Conservation (phyloP, 345 rosid species). For the Dimocarpus longan region DNA sequence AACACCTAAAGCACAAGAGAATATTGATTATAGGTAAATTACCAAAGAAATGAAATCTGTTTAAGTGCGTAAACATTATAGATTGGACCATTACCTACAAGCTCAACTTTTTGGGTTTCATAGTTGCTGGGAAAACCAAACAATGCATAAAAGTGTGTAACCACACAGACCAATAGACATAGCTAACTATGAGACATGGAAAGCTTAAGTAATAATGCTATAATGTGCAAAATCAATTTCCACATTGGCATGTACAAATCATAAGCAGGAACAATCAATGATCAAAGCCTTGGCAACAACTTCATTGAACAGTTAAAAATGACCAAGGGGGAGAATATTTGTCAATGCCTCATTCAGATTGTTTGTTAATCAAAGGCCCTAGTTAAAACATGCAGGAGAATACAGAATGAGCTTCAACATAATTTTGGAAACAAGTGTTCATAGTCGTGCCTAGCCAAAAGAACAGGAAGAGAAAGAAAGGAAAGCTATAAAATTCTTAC, state of each 20-base stretch:
- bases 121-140: not conserved
- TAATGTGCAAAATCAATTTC: not conserved
- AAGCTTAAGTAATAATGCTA: not conserved
- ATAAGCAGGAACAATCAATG: not conserved
- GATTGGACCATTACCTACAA: no score
- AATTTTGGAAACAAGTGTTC: not conserved
- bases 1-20: conserved; percentile 61
- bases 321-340: not conserved
- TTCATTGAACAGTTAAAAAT: not conserved
- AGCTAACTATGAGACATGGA: not conserved
- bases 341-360: not conserved
- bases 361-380: not conserved
- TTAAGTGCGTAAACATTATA: no score
- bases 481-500: not conserved
- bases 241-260: not conserved
- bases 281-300: not conserved
- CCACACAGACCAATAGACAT: not conserved
- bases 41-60: no score
- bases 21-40: not conserved
- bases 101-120: no score
- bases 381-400: not conserved
- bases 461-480: not conserved
- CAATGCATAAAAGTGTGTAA: conserved; percentile 1
- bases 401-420: not conserved
- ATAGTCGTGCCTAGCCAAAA: not conserved